Base-by-base conservation (phyloP, 2,329 filamentous ascomycete genomes). In the Cercospora canescens region DNA sequence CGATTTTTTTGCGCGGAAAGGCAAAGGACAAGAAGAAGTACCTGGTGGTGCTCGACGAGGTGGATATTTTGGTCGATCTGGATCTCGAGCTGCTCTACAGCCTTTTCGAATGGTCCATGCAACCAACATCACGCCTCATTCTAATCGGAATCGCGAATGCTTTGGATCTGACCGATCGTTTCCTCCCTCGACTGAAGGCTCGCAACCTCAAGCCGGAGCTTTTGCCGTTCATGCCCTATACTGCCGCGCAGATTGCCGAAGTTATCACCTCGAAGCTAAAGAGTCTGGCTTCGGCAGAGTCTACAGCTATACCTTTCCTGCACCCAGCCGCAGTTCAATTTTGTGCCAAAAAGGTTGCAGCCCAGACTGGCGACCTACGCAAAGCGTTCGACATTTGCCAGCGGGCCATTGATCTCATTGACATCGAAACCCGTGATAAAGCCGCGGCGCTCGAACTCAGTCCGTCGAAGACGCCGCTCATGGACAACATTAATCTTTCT, bases 71-170 rank as follows among this genome's bases (percentile, higher is more conserved):
- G 58, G 84, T 99, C 45, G 94, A 92, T 1, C 84, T 97, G 69
- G 94, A 97, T 72, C 83, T 95, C 65, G 93, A 96, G 72, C 90
- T 95, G 62, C 83, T 99, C 14, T 97, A 98, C 80, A 91, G 89
- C 68, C 84, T 99, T n/a, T 97, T 99, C 72, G 94, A 97, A 77
- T 98, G 94, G 94, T 96, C 95, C 1, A 83, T 99, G 74, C 88
- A 92, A 68, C 89, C 89, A 69, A 87, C 87, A 1, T 97, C 95
- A 0, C 88, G 87, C 21, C 88, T 99, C 5, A 83, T 95, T 37
- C 83, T 99, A 18, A 87, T 99, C 58, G 95, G 95, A 56, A 97
- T 99, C 75, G 95, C 95, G 72, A 99, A 99, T 75, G 95, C 95
- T 4, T 84, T 99, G 62, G 95, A 99, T 76, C 83, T 99, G 64